Evolutionary conservation across 192 early-diverging fungal species (phyloP).

Genomic region (Umbelopsis sp.): DNA sequence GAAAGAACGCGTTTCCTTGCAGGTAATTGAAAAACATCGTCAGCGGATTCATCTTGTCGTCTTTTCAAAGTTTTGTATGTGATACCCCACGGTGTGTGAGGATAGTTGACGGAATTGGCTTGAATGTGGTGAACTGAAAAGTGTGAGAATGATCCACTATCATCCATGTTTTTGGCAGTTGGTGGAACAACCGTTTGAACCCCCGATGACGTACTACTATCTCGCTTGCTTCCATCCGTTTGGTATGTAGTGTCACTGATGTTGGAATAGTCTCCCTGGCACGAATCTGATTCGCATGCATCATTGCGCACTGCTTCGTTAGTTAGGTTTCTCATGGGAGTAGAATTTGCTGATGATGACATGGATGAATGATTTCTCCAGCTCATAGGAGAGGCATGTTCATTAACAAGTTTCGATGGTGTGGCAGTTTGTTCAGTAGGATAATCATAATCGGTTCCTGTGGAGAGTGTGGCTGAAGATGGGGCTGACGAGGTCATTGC

Average conservation of each 20-base stretch:
- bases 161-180: background rate
- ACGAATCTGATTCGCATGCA: background rate
- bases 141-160: background rate
- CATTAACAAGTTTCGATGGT: background rate
- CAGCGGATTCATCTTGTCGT: background rate
- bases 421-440: background rate
- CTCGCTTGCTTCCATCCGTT: background rate
- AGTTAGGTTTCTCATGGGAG: background rate
- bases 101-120: constrained; percentile 11
- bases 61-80: constrained; percentile 11
- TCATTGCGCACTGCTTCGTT: background rate
- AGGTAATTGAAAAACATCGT: background rate
- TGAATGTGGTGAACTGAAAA: constrained; percentile 6
- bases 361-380: background rate
- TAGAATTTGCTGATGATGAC: background rate
- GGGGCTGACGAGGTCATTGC: too few relatives aligned
- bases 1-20: background rate
- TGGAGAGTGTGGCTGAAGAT: background rate
- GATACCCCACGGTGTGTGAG: constrained; percentile 10
- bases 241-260: background rate
- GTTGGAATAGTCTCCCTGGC: constrained; percentile 8
- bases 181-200: background rate
- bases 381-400: background rate
- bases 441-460: constrained; percentile 3
- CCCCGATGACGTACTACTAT: background rate